phyloP scores from a whole-genome alignment of 1,284 basidiomycete species.

The Volvariella volvacea region DNA sequence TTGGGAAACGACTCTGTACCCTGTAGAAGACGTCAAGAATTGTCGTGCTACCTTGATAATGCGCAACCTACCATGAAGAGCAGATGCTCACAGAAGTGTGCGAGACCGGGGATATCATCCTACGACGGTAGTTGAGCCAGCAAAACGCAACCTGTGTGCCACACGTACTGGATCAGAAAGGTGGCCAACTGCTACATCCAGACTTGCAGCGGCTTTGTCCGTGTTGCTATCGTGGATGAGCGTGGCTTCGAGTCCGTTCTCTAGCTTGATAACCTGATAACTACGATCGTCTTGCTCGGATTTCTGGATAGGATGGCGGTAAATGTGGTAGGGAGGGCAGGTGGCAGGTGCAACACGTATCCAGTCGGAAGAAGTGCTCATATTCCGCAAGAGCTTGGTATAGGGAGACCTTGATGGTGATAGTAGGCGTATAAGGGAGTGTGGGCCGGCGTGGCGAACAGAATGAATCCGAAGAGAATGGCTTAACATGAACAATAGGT shows the following conservation, averaged over 20 bases:
- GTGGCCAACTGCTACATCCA: conserved; percentile 96
- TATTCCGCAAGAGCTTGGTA: neutral
- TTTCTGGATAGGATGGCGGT: conserved; percentile 65
- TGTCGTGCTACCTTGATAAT: neutral
- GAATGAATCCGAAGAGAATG: too few species aligned
- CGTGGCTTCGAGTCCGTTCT: conserved; percentile 85
- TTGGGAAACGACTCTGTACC: conserved; percentile 79
- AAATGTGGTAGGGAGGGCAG: conserved; percentile 44
- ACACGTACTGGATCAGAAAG: conserved; percentile 84
- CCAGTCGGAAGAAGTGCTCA: conserved; percentile 24
- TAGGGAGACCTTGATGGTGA: too few species aligned
- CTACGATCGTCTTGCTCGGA: conserved; percentile 72
- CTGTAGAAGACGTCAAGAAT: conserved; percentile 28
- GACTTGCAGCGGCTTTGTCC: conserved; percentile 92
- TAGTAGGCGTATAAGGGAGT: too few species aligned
- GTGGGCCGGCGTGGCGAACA: too few species aligned
- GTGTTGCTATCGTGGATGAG: conserved; percentile 83
- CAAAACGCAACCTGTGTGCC: conserved; percentile 3
- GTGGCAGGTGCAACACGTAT: conserved; percentile 23
- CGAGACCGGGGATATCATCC: conserved; percentile 84
- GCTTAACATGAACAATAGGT: too few species aligned
- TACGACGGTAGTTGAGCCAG: conserved; percentile 20
- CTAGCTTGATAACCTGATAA: conserved; percentile 78
- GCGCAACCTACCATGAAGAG: conserved; percentile 77
- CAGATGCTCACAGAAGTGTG: conserved; percentile 94